phyloP scores from a whole-genome alignment of 176 grass and related monocot genomes.

The Saccharum officinarum region DNA sequence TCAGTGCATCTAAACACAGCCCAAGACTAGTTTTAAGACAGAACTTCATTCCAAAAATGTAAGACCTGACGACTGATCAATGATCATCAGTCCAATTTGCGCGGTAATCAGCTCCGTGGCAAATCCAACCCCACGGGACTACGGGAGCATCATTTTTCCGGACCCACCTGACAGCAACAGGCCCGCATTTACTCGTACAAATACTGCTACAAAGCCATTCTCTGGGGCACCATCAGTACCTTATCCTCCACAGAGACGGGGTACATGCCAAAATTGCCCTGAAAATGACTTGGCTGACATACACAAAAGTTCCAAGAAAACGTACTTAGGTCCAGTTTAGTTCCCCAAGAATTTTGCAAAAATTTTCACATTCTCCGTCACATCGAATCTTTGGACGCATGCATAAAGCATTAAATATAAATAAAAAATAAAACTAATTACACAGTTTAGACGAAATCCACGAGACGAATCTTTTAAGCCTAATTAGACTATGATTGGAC shows the following conservation, averaged over 20 bases:
- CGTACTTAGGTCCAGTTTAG: too few species aligned
- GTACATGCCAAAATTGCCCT: constrained; percentile 4
- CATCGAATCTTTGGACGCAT: too few species aligned
- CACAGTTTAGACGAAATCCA: too few species aligned
- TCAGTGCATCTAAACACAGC: too few species aligned
- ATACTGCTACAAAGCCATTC: neutral
- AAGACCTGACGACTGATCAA: neutral
- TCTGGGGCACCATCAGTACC: neutral
- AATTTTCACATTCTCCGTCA: too few species aligned
- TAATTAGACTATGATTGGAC: too few species aligned
- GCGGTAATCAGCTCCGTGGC: neutral
- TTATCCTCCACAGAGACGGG: constrained; percentile 1
- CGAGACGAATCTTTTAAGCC: too few species aligned
- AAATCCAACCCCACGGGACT: neutral
- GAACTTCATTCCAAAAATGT: neutral
- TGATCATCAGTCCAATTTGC: neutral
- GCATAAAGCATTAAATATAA: too few species aligned
- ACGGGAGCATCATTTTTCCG: neutral
- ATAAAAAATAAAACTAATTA: too few species aligned
- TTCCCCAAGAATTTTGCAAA: too few species aligned
- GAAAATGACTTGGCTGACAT: neutral
- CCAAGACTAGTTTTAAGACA: neutral
- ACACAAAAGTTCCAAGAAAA: neutral
- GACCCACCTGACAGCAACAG: constrained; percentile 3
- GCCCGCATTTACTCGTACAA: constrained; percentile 5